Evolutionary conservation across 2,329 filamentous ascomycete genomes (phyloP).

Genomic region (Zelopaecilomyces penicillatus): DNA sequence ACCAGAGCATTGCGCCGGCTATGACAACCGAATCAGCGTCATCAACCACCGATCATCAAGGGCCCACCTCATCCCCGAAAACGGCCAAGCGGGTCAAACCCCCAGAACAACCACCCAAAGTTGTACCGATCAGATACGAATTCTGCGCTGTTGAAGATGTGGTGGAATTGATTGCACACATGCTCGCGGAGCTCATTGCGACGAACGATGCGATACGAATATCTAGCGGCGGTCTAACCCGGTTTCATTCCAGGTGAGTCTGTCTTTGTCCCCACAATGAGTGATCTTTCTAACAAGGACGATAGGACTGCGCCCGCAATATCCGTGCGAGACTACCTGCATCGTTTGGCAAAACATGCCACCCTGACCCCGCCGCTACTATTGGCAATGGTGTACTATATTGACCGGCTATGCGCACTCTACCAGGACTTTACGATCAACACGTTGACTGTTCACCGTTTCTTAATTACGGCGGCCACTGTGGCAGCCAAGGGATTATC

Average conservation of each 20-base stretch:
- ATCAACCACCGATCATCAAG: constrained; percentile 1
- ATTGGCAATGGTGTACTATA: constrained; percentile 99
- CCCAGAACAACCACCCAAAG: constrained; percentile 43
- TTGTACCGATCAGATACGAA: constrained; percentile 69
- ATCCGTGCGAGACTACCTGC: constrained; percentile 87
- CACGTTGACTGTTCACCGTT: constrained; percentile 92
- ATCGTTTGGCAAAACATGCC: constrained; percentile 85
- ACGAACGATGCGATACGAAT: constrained; percentile 82
- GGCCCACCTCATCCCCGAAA: constrained; percentile 19
- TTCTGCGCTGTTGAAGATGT: constrained; percentile 75
- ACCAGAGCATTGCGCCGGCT: background rate
- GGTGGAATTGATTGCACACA: constrained; percentile 83
- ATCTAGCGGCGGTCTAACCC: constrained; percentile 70
- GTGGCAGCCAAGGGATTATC: constrained; percentile 94
- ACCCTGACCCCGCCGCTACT: constrained; percentile 87
- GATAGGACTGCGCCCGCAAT: constrained; percentile 65
- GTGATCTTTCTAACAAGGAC: constrained; percentile 5
- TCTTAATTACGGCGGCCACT: constrained; percentile 89
- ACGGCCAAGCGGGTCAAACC: constrained; percentile 45
- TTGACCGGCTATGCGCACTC: constrained; percentile 84
- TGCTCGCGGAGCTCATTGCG: constrained; percentile 90
- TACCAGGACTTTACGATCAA: constrained; percentile 96
- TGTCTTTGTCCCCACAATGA: background rate
- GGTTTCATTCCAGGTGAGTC: constrained; percentile 82
- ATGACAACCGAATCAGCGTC: background rate